Base-by-base conservation (phyloP, 2,329 filamentous ascomycete species). In the Colletotrichum navitas region DNA sequence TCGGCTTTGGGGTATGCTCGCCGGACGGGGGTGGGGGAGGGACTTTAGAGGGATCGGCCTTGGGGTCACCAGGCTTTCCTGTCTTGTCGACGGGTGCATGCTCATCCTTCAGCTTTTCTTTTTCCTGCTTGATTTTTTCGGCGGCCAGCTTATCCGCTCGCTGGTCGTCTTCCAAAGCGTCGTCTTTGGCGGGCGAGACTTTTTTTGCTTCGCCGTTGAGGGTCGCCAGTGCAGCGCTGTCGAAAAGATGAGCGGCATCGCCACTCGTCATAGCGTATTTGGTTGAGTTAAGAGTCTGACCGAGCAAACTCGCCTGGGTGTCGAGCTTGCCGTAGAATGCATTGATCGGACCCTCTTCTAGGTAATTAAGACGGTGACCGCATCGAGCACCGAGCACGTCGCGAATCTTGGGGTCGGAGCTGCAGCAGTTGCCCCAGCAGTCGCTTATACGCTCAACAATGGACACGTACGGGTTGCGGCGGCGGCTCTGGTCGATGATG, bases 401-500 rank as follows among this genome's bases (percentile, higher is more conserved):
- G 34, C 68, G 66, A 21, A 68, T 49, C 49, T 69, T 71, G 11
- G 74, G 74, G 59, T 74, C 59, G 29, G 70, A 73, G 41, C 66
- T 74, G 60, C 74, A 75, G 63, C 74, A 75, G 45, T 72, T 54
- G 58, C 74, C 74, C 74, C 74, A 75, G 67, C 74, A 75, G 62
- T 75, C 74, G 43, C 73, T 74, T 58, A 75, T 63, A 32, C 58
- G 71, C 11, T 75, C 74, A 5, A 75, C 54, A 45, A 75, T 54
- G 34, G 69, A 64, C 21, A 59, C 39, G 70, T 61, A 68, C 4
- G 66, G 69, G 64, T 73, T 71, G 45, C 69, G 70, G 12, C 75
- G 74, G 26, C 75, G 73, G 29, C 74, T 76, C 41, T 77, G 52
- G 54, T 80, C 77, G 52, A 80, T 78, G 63, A 80, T 79, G 55